These are phyloP conservation scores for Phytophthora podocarpi DNA, from an alignment of 352 stramenopile genomes.

Conservation along the genomic window DNA sequence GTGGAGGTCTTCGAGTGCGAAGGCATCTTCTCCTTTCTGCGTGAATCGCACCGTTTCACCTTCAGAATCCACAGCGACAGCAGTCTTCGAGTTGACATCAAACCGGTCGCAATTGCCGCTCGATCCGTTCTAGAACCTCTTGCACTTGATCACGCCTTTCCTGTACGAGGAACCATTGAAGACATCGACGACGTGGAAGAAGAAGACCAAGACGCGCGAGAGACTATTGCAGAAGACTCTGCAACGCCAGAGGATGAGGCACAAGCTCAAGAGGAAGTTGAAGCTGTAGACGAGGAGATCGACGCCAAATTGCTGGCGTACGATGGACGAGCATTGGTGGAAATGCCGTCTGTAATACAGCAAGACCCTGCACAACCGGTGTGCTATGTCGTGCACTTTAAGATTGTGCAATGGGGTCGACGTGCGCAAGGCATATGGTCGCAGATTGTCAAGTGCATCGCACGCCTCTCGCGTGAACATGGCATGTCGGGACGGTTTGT, in stretches of 20 bases:
- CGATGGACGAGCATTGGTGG: conserved; percentile 39
- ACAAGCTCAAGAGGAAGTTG: neutral
- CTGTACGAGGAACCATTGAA: conserved; percentile 5
- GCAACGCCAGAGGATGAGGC: neutral
- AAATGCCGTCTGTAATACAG: conserved; percentile 12
- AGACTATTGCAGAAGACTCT: neutral
- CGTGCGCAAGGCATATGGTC: conserved; percentile 30
- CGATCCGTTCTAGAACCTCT: neutral
- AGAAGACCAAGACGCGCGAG: neutral
- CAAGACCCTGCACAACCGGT: neutral
- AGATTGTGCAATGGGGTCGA: conserved; percentile 48
- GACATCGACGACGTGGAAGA: conserved; percentile 19
- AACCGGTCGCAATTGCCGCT: conserved; percentile 6
- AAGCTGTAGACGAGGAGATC: conserved; percentile 6
- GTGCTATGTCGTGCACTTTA: conserved; percentile 53
- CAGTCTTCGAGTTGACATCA: conserved; percentile 35
- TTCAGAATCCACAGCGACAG: conserved; percentile 43
- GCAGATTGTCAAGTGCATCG: conserved; percentile 42
- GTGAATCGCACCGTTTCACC: conserved; percentile 32
- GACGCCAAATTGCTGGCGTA: conserved; percentile 30
- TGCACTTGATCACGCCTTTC: neutral
- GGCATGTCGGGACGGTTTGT: conserved; percentile 35
- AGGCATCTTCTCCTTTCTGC: conserved; percentile 42
- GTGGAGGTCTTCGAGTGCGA: conserved; percentile 49
- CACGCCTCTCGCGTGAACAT: conserved; percentile 18